Evolutionary conservation across 1,284 basidiomycete species (phyloP).

Genomic region (Rhodofomes roseus): DNA sequence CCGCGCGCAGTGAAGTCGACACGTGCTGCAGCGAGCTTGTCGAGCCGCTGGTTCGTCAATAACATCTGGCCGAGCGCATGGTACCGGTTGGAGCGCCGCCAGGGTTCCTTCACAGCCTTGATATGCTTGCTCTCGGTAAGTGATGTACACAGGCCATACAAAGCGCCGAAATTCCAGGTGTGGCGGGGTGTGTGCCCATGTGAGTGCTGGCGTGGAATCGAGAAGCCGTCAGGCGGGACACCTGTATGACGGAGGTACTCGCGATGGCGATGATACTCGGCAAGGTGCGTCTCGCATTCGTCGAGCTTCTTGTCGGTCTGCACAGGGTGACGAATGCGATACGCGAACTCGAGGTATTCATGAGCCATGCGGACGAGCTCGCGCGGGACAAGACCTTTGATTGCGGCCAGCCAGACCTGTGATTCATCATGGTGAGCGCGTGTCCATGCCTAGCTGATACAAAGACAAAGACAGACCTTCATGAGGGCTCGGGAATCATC

Average conservation of each 20-base stretch:
- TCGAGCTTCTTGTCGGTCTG: constrained; percentile 1
- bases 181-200: constrained; percentile 10
- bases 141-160: constrained; percentile 23
- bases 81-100: constrained; percentile 16
- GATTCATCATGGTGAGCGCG: background rate
- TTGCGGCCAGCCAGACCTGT: constrained; percentile 21
- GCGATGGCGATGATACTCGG: constrained; percentile 11
- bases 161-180: constrained; percentile 19
- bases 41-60: constrained; percentile 17
- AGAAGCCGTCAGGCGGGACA: constrained; percentile 12
- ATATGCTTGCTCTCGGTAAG: constrained; percentile 25
- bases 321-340: constrained; percentile 3
- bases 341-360: constrained; percentile 17
- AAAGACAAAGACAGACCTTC: constrained; percentile 10
- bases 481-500: constrained; percentile 20
- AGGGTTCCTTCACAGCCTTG: constrained; percentile 11
- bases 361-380: constrained; percentile 15
- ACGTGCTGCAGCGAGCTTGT: constrained; percentile 15
- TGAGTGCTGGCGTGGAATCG: constrained; percentile 13
- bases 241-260: constrained; percentile 8
- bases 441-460: background rate
- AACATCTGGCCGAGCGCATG: constrained; percentile 23
- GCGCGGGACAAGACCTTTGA: constrained; percentile 16
- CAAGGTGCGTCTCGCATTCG: constrained; percentile 3
- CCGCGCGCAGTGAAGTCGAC: constrained; percentile 10